A percentile compares a stretch with the other conserved stretches of the same genome.
These are phyloP conservation scores for Pythium phragmitis DNA, from an alignment of 352 stramenopile genomes.

Conservation along the genomic window DNA sequence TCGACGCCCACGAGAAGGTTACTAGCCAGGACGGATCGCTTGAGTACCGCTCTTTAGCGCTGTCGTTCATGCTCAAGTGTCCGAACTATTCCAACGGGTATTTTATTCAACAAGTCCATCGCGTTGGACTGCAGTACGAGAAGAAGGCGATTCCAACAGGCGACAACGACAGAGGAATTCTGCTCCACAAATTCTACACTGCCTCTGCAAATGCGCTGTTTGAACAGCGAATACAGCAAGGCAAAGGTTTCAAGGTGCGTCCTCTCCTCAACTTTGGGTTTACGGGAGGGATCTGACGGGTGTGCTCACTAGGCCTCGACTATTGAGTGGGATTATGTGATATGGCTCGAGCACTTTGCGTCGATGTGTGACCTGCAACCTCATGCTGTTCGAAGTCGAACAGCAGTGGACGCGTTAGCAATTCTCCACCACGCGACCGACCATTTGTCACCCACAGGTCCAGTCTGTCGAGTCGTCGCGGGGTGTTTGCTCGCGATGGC, in stretches of 20 bases:
- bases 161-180: conserved; percentile 29
- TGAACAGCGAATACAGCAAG: conserved; percentile 5
- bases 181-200: conserved; percentile 44
- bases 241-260: conserved; percentile 9
- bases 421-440: conserved; percentile 15
- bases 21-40: conserved; percentile 30
- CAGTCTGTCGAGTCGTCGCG: not conserved
- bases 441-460: not conserved
- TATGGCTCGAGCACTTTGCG: conserved; percentile 59
- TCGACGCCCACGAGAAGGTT: conserved; percentile 26
- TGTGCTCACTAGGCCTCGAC: conserved; percentile 1
- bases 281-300: not conserved
- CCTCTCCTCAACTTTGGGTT: not conserved
- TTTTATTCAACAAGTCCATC: conserved; percentile 68
- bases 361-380: conserved; percentile 41
- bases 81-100: conserved; percentile 59
- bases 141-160: conserved; percentile 24
- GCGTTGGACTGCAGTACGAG: conserved; percentile 63
- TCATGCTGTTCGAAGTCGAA: not conserved
- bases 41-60: conserved; percentile 40
- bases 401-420: conserved; percentile 11
- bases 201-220: conserved; percentile 30
- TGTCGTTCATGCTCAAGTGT: conserved; percentile 69
- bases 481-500: conserved; percentile 10
- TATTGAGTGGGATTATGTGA: conserved; percentile 21